phyloP scores from a whole-genome alignment of 306 rosid species.

The Begonia peltatifolia region DNA sequence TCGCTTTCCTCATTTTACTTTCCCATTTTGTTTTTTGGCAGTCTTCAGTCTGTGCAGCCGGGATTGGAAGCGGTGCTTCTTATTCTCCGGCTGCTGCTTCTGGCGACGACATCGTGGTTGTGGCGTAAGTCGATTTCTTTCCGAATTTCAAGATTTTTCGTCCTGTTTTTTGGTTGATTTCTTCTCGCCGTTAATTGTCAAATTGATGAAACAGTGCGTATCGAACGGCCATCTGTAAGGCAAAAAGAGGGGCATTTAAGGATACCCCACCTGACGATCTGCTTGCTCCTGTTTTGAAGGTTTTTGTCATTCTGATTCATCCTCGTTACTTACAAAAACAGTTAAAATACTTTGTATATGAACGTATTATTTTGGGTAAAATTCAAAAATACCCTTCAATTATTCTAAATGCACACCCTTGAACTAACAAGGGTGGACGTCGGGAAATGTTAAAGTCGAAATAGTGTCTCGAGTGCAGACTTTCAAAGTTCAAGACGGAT shows the following conservation, averaged over 20 bases:
- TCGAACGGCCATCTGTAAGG: conserved; percentile 78
- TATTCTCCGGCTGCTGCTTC: conserved; percentile 25
- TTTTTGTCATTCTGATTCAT: conserved; percentile 1
- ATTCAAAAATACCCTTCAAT: no score
- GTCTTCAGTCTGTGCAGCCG: conserved; percentile 59
- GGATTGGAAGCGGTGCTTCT: conserved; percentile 20
- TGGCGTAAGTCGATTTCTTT: conserved; percentile 33
- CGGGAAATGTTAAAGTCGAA: no score
- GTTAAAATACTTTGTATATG: background rate
- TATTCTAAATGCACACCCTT: no score
- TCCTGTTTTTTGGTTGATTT: background rate
- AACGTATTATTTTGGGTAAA: no score
- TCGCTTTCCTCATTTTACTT: conserved; percentile 1
- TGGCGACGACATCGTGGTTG: conserved; percentile 81
- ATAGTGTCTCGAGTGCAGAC: background rate
- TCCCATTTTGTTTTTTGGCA: conserved; percentile 2
- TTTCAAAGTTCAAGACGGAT: background rate
- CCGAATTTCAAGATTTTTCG: background rate
- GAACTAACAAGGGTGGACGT: background rate
- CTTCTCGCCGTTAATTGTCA: background rate
- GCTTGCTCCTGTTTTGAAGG: conserved; percentile 78
- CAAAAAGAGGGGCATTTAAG: conserved; percentile 82
- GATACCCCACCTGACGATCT: conserved; percentile 84
- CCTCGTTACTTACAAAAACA: no score
- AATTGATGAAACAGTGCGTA: conserved; percentile 35